phyloP scores from a whole-genome alignment of 805 yeast genomes.

The Blastobotrys terrestris region DNA sequence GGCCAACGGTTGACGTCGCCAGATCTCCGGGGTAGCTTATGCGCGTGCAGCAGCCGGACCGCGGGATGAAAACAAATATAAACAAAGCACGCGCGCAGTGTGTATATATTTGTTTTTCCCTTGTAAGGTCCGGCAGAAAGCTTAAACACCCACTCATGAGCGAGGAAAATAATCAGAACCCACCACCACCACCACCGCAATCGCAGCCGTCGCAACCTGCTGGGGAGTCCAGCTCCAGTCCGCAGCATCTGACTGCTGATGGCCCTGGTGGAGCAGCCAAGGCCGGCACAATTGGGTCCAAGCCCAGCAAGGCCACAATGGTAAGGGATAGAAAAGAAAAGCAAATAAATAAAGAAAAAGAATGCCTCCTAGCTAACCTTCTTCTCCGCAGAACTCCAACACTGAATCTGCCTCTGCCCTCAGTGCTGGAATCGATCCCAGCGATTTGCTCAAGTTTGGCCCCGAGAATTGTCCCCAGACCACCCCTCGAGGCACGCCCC shows the following conservation, averaged over 20 bases:
- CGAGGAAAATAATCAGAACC: not conserved
- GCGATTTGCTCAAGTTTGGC: not conserved
- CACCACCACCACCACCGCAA: too few species aligned
- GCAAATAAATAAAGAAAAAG: too few species aligned
- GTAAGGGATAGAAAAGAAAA: not conserved
- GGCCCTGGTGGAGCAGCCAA: not conserved
- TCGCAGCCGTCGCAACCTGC: too few species aligned
- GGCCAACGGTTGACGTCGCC: too few species aligned
- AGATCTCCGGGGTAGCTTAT: too few species aligned
- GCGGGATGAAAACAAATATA: not conserved
- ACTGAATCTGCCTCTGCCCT: not conserved
- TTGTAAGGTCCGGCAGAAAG: not conserved
- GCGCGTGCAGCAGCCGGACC: too few species aligned
- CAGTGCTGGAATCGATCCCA: not conserved
- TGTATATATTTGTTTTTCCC: not conserved
- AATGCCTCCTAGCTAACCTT: too few species aligned
- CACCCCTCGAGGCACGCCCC: slow-evolving; percentile 17
- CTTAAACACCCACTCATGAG: not conserved
- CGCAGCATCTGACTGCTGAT: not conserved
- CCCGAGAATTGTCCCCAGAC: not conserved
- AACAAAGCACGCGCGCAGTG: not conserved
- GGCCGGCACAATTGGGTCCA: not conserved
- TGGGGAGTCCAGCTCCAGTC: not conserved
- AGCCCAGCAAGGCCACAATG: not conserved
- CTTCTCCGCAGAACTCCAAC: not conserved